Evolutionary conservation across 164 flowering plant genomes (phyloP).

Genomic region (Magnolia kwangsiensis): DNA sequence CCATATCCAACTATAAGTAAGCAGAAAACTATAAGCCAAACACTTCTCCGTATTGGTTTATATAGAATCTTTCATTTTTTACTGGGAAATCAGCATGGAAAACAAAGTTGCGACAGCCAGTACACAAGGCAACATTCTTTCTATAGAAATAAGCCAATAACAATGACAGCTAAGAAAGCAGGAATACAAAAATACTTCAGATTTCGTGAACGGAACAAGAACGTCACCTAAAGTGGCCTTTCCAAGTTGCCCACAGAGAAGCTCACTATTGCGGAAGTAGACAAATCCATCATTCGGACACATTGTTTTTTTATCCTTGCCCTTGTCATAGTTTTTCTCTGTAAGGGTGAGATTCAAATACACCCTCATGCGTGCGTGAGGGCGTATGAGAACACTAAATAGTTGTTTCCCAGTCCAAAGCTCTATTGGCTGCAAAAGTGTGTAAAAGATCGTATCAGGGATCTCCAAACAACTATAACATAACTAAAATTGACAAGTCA

Average conservation of each 20-base stretch:
- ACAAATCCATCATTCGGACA: conserved; percentile 96
- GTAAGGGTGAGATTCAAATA: conserved; percentile 66
- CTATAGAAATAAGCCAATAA: neutral
- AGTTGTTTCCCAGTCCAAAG: conserved; percentile 98
- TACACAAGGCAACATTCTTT: neutral
- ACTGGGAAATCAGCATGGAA: too few relatives aligned
- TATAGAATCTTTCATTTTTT: too few relatives aligned
- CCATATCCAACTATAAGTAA: too few relatives aligned
- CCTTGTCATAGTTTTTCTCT: conserved; percentile 60
- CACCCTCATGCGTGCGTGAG: conserved; percentile 71
- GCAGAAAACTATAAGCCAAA: too few relatives aligned
- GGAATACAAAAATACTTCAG: neutral
- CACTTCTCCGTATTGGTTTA: too few relatives aligned
- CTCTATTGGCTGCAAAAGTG: conserved; percentile 74
- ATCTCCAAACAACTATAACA: neutral
- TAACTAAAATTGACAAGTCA: neutral
- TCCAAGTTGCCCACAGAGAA: conserved; percentile 87
- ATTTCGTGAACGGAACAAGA: neutral
- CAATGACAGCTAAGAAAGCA: too few relatives aligned
- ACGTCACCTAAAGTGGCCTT: conserved; percentile 85
- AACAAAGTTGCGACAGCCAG: neutral
- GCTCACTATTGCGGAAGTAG: conserved; percentile 88
- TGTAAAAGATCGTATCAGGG: neutral
- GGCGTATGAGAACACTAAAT: conserved; percentile 76
- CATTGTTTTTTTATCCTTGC: conserved; percentile 56